phyloP scores from a whole-genome alignment of 2,329 filamentous ascomycete species.

The Aspergillus ruber region DNA sequence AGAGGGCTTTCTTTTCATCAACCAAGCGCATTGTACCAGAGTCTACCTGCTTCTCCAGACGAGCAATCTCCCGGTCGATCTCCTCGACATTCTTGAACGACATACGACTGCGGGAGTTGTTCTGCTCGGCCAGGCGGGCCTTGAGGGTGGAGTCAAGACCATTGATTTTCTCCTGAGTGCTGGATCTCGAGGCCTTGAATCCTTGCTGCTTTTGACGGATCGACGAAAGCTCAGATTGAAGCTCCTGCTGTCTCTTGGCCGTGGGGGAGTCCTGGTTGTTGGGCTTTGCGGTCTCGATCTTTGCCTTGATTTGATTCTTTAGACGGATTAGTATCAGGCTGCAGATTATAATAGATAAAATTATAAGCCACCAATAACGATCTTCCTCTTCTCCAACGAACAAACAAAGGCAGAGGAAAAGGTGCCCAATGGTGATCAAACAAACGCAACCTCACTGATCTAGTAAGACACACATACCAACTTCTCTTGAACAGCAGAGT shows the following conservation, averaged over 20 bases:
- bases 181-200: constrained; percentile 73
- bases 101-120: constrained; percentile 72
- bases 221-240: constrained; percentile 71
- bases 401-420: neutral
- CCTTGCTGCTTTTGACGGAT: constrained; percentile 83
- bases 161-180: constrained; percentile 85
- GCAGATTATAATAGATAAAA: constrained; percentile 2
- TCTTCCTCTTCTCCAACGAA: neutral
- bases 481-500: constrained; percentile 68
- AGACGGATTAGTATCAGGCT: constrained; percentile 13
- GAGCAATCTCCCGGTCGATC: constrained; percentile 73
- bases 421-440: neutral
- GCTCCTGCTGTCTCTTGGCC: constrained; percentile 77
- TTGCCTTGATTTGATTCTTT: constrained; percentile 83
- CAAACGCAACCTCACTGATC: neutral
- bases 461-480: constrained; percentile 44
- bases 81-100: constrained; percentile 84
- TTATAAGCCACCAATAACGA: neutral
- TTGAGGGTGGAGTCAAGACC: constrained; percentile 84
- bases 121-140: constrained; percentile 77
- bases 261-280: constrained; percentile 75
- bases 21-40: constrained; percentile 89
- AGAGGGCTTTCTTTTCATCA: constrained; percentile 90
- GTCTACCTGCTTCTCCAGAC: constrained; percentile 79
- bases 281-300: constrained; percentile 76